phyloP scores from a whole-genome alignment of 2,329 filamentous ascomycete species.

The Trichophyton benhamiae region DNA sequence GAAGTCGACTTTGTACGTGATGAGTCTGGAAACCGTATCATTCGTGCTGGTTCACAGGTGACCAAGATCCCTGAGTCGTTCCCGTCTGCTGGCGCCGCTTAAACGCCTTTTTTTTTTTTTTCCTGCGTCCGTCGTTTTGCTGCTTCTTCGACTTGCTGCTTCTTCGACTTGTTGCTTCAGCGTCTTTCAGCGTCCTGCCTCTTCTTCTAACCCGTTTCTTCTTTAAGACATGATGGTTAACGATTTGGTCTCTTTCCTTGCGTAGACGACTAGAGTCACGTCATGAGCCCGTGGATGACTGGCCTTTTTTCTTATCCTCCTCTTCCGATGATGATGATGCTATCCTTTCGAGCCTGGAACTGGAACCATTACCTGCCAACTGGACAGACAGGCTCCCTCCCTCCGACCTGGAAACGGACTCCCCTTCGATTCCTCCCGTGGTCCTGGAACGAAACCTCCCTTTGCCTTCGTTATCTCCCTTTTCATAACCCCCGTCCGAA shows the following conservation, averaged over 20 bases:
- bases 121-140: neutral
- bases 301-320: neutral
- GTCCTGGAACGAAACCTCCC: neutral
- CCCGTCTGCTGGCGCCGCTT: slow-evolving; percentile 74
- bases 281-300: neutral
- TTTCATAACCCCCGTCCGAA: neutral
- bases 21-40: slow-evolving; percentile 64
- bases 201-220: neutral
- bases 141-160: neutral
- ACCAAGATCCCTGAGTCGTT: slow-evolving; percentile 72
- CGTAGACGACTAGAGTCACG: neutral
- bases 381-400: too few species aligned
- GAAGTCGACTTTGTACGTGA: slow-evolving; percentile 71
- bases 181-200: neutral
- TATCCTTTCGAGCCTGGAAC: neutral
- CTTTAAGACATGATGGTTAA: neutral
- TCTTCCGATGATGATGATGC: neutral
- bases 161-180: neutral
- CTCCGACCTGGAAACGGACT: too few species aligned
- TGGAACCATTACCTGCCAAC: neutral
- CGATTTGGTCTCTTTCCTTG: slow-evolving; percentile 1
- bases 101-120: neutral
- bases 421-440: too few species aligned
- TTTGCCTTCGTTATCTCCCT: neutral
- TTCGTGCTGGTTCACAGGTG: slow-evolving; percentile 73